Evolutionary conservation across 169 alveolate species (phyloP), one percentile per base, ranked within the genome.

Genomic region (Babesia caballi): DNA sequence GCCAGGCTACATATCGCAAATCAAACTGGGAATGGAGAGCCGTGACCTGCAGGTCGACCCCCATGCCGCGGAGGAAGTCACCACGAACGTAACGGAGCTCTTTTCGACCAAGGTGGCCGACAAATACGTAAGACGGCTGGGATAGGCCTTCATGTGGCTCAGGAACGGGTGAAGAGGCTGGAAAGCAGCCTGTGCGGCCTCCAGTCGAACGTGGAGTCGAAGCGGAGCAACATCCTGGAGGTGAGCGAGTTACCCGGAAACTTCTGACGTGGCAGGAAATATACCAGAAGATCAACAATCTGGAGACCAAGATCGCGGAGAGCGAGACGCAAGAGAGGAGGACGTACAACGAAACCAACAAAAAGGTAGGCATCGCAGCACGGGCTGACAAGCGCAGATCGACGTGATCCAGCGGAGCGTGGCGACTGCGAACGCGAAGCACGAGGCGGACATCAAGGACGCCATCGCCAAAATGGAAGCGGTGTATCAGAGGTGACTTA

Each of bases 1-100:
- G 25, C 23, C 41, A 78, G 87, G 70, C 21, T 78, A 78, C 75
- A 28, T 78, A 56, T 78, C 87, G 68, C 82, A 78, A 47, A 78
- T 78, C 2, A 75, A 75, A 33, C 17, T 47, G 49, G 66, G 58
- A 44, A 68, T 49, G 27, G 65, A 54, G 76, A 40, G 65, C 46
- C 30, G 56, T 0, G 87, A 78, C 21, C 17, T 56, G 12, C 74
- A 58, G 21, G 11, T 52, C 4, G 73, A 58, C n/a, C n/a, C 66
- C 8, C 53, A 21, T 21, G 19, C 57, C 38, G 76, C 21, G 57
- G 51, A 36, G 8, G 47, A 54, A 41, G 27, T 21, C 25, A 35
- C 61, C 35, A 28, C 38, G 4, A 68, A 19, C 41, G 32, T 61
- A 8, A 14, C 59, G 17, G 77, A 58, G 14, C 15, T 42, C 3